phyloP scores from a whole-genome alignment of 2,329 filamentous ascomycete genomes.

The Pezicula neosporulosa region DNA sequence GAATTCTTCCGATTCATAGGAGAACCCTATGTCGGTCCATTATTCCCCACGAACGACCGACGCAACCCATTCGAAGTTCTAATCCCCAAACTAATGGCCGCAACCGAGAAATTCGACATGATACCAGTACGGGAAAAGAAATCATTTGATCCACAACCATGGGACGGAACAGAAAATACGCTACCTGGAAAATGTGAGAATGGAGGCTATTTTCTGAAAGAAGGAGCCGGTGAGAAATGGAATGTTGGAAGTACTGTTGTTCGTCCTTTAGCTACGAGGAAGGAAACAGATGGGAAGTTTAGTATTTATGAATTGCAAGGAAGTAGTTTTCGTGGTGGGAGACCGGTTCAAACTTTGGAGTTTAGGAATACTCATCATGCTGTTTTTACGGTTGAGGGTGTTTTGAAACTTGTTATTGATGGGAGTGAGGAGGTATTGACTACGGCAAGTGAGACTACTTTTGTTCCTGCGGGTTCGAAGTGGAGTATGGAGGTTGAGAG shows the following conservation, averaged over 20 bases:
- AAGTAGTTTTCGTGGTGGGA: conserved; percentile 32
- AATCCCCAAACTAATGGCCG: conserved; percentile 52
- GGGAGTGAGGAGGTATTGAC: conserved; percentile 17
- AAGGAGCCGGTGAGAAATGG: conserved; percentile 45
- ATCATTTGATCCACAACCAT: conserved; percentile 39
- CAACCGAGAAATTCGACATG: conserved; percentile 52
- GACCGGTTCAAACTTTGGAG: conserved; percentile 34
- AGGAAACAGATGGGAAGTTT: conserved; percentile 45
- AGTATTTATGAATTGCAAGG: conserved; percentile 50
- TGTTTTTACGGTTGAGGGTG: conserved; percentile 44
- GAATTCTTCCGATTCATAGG: conserved; percentile 58
- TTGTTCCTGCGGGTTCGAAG: conserved; percentile 18
- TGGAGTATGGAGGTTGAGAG: conserved; percentile 15
- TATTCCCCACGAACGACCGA: conserved; percentile 49
- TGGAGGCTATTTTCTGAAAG: conserved; percentile 45
- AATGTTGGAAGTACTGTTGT: conserved; percentile 41
- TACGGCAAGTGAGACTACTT: conserved; percentile 18
- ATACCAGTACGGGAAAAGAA: conserved; percentile 46
- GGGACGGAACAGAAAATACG: conserved; percentile 35
- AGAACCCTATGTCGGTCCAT: conserved; percentile 45
- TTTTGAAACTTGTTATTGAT: conserved; percentile 37
- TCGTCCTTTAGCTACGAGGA: conserved; percentile 44
- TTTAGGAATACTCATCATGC: conserved; percentile 50
- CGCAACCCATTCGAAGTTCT: conserved; percentile 46
- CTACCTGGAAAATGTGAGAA: conserved; percentile 34